A percentile compares a stretch with the other conserved stretches of the same genome.
These are phyloP conservation scores for Cordyceps farinosa DNA, from an alignment of 2,329 filamentous ascomycete genomes.

Conservation along the genomic window DNA sequence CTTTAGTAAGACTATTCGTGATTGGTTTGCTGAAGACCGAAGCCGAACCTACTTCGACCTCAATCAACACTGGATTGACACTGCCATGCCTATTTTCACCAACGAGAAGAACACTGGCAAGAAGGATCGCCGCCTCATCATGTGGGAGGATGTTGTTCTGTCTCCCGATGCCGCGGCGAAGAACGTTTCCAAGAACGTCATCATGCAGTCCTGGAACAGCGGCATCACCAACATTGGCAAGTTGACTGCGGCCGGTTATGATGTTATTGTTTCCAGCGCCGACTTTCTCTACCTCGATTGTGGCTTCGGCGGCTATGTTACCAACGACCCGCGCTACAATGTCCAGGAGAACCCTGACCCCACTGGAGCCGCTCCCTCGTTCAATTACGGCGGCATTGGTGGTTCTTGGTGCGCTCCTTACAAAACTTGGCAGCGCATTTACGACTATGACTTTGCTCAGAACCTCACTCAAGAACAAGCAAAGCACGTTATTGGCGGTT, in stretches of 20 bases:
- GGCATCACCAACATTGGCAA: slow-evolving; percentile 49
- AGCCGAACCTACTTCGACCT: slow-evolving; percentile 47
- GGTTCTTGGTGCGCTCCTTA: slow-evolving; percentile 58
- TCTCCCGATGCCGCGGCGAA: slow-evolving; percentile 40
- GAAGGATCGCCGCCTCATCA: slow-evolving; percentile 48
- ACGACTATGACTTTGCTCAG: slow-evolving; percentile 53
- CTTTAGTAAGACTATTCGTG: slow-evolving; percentile 45
- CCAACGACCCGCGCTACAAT: slow-evolving; percentile 55
- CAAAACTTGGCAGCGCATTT: slow-evolving; percentile 59
- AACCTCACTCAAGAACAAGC: slow-evolving; percentile 45
- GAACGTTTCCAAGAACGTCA: slow-evolving; percentile 46
- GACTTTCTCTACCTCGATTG: slow-evolving; percentile 58
- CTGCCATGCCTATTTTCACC: slow-evolving; percentile 47
- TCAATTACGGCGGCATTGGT: slow-evolving; percentile 52
- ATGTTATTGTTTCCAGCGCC: slow-evolving; percentile 52
- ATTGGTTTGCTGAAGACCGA: slow-evolving; percentile 48
- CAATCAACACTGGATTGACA: slow-evolving; percentile 52
- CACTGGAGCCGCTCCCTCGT: slow-evolving; percentile 35
- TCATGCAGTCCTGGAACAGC: slow-evolving; percentile 55
- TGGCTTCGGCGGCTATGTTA: slow-evolving; percentile 50
- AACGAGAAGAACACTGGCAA: slow-evolving; percentile 22
- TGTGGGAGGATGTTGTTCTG: slow-evolving; percentile 55
- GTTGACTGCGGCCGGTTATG: slow-evolving; percentile 47
- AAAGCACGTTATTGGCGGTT: slow-evolving; percentile 48
- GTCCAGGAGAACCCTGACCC: slow-evolving; percentile 49